Evolutionary conservation across 345 rosid species (phyloP), one percentile per base, ranked within the genome.

Genomic region (Pugionium cornutum): DNA sequence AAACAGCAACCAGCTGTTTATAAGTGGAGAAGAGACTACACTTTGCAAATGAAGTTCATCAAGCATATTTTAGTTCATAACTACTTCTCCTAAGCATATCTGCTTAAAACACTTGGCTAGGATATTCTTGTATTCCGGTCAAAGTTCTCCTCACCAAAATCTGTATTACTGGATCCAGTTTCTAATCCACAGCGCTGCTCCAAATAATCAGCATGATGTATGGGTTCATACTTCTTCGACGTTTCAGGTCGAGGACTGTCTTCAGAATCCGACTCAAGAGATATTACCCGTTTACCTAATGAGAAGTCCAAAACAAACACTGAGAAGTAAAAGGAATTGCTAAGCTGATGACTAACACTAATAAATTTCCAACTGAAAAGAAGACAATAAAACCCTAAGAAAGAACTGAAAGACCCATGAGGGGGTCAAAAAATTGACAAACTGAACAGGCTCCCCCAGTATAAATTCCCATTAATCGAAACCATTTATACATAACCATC

Each of bases 261-360:
- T 42, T 89, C 92, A 46, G 91, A 83, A 68, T 86, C 95, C 64
- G 91, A 83, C 32, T 84, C 92, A 75, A 92, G 79, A 70, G 85
- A 77, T 61, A 87, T 75, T 34, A 82, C 67, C 59, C 81, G 62
- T 62, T 76, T 74, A 68, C 79, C 95, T 84, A 73, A 76, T 66
- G 2, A 25, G 50, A 29, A 31, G 39, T 9, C 10, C 35, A 39
- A 33, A 30, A 4, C 1, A 50, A 11, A 26, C 33, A 32, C 1
- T 32, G 9, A 43, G 6, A 32, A 11, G 51, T 11, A 18, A 9
- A 9, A 7, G 10, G 30, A 55, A 34, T 34, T 30, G 52, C 32
- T 44, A 30, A 26, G 11, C 8, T 52, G 26, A 52, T 31, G 37
- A 52, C 43, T 40, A n/a, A 40, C 43, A 40, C 43, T 29, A 9